Conservation (phyloP, 2,329 filamentous ascomycete genomes). For the Neofusicoccum kwambonambiense region DNA sequence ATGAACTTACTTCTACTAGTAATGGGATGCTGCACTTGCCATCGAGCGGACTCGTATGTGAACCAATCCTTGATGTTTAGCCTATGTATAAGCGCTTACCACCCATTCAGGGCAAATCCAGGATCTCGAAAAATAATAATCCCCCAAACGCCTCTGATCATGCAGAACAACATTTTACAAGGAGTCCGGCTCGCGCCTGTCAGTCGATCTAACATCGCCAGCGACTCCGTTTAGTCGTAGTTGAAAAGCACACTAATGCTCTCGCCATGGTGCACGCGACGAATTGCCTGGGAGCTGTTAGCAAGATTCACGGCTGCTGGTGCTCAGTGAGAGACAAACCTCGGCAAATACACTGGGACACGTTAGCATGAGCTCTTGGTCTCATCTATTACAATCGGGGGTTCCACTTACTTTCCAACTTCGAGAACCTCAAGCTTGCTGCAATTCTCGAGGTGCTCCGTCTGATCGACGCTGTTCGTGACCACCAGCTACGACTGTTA, state of each 20-base stretch:
- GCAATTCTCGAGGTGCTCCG: constrained; percentile 73
- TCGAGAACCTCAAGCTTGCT: constrained; percentile 91
- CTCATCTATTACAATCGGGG: background rate
- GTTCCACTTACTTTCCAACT: constrained; percentile 54
- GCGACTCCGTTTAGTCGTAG: constrained; percentile 57
- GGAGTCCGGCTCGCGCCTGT: background rate
- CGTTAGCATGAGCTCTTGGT: background rate
- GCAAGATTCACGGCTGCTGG: background rate
- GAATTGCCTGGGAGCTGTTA: constrained; percentile 63
- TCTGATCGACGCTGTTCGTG: constrained; percentile 91
- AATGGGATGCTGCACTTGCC: background rate
- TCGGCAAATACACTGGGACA: constrained; percentile 78
- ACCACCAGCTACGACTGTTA: constrained; percentile 57
- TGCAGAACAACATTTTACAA: constrained; percentile 18
- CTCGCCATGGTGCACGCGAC: constrained; percentile 94
- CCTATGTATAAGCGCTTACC: background rate
- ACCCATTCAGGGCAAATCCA: background rate
- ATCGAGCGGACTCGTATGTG: background rate
- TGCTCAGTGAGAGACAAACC: constrained; percentile 46
- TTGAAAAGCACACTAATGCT: constrained; percentile 95
- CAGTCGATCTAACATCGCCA: background rate
- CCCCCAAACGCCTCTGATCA: constrained; percentile 17
- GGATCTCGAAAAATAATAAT: background rate
- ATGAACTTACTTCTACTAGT: background rate
- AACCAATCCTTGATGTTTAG: constrained; percentile 1